Percentiles rank a stretch among this genome's conserved stretches.
Conservation (phyloP, 2,329 filamentous ascomycete genomes). For the Paecilomyces niveus region DNA sequence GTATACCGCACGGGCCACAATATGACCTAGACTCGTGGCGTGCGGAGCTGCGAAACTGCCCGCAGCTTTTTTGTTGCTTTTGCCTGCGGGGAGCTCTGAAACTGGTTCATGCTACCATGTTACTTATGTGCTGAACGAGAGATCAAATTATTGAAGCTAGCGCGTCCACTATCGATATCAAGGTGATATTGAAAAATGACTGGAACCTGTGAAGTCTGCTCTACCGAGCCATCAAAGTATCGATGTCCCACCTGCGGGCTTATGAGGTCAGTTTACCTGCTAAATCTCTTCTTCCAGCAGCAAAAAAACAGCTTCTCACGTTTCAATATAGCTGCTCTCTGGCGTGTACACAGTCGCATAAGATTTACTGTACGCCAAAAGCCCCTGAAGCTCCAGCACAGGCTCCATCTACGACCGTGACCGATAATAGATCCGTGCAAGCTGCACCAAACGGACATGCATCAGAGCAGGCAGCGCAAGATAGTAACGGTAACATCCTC, state of each 20-base stretch:
- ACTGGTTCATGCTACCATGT: neutral
- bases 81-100: neutral
- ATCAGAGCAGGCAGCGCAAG: conserved; percentile 3
- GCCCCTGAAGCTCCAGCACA: conserved; percentile 9
- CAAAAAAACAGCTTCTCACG: neutral
- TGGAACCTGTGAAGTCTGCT: conserved; percentile 20
- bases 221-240: conserved; percentile 20
- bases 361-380: conserved; percentile 34
- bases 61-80: neutral
- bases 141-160: neutral
- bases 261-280: conserved; percentile 13
- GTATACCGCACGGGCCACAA: neutral
- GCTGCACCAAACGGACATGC: conserved; percentile 3
- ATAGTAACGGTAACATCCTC: conserved; percentile 4
- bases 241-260: conserved; percentile 20
- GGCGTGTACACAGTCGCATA: conserved; percentile 38
- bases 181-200: conserved; percentile 3
- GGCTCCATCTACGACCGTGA: conserved; percentile 1
- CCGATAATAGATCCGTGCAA: neutral
- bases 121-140: neutral
- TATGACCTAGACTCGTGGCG: neutral
- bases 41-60: neutral
- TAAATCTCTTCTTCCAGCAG: conserved; percentile 8
- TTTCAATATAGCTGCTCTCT: conserved; percentile 35
- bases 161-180: neutral